Evolutionary conservation across 2,329 filamentous ascomycete species (phyloP), one percentile per base, ranked within the genome.

Genomic region (Venturia effusa): DNA sequence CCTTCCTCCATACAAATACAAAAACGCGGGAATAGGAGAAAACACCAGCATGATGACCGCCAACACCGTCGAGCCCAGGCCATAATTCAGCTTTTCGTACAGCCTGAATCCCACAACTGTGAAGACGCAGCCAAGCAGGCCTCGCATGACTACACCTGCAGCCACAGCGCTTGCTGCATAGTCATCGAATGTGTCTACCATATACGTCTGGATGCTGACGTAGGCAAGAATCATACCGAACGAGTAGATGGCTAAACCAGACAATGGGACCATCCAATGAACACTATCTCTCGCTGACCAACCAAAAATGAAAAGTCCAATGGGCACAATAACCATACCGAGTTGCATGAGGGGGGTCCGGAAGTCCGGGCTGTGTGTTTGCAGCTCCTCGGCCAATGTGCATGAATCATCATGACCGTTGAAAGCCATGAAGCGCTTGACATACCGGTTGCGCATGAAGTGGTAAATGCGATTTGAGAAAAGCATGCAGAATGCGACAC

Each of bases 281-380:
- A 75, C 68, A 39, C 74, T 72, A 1, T 72, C 73, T 61, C 83
- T 75, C 0, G 81, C 81, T 0, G 76, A 76, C 83, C 83, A 85
- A 43, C 82, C 83, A 67, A 85, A 86, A 69, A 81, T 77, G 66
- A 84, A 82, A 1, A 86, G 71, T 0, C 82, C 81, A 0, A 76
- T 67, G 0, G 83, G 82, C 0, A 82, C 76, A 1, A 86, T 64
- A 0, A 85, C 51, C 0, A 80, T 80, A 0, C 80, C 81, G 0
- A 80, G 74, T 13, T 83, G 69, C 72, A 85, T 81, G 3, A 87
- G 74, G 0, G 85, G 85, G 0, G 87, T 75, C n/a, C 86, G 83
- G 68, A 82, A 84, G 67, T 89, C 86, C 0, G 87, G 86, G n/a
- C 30, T 57, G 30, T 34, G 30, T 7, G 11, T n/a, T 34, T 8